Base-by-base conservation (phyloP, 2,329 filamentous ascomycete genomes). In the Dothideomycetes sp. region DNA sequence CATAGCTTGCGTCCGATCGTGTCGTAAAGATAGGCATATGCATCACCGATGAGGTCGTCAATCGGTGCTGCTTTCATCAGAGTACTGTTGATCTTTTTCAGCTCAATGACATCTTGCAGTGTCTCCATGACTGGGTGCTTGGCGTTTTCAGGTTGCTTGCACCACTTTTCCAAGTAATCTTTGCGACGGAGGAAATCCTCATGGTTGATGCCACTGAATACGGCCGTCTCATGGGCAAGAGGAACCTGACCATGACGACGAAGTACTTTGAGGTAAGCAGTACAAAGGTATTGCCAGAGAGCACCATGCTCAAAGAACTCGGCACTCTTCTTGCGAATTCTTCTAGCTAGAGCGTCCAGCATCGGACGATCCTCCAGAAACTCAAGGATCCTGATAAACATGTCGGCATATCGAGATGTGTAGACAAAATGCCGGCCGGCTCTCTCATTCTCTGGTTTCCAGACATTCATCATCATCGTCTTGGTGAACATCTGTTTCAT, bases 381-480 rank as follows among this genome's bases (percentile, higher is more conserved):
- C 29, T 82, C 75, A 5, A 94, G 68, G 6, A 94, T 68, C 41
- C 74, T 71, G 10, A 85, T 77, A 60, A 93, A 85, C 55, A 91
- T 91, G 13, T 79, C 78, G 1, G 86, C 82, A 54, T 95, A 95
- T 47, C 83, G 80, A 34, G 84, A 79, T 0, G 86, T 94, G 58
- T 91, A 95, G 25, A 94, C 86, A 54, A 94, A 91, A 58, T 95
- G 88, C 13, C 88, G 76, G 0, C 88, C 88, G 0, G 86, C 70
- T 16, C 80, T 70, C 58, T 95, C 88, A 33, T 84, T 79, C 49
- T 94, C 88, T 25, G 88, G 91, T 51, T 88, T 89, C 88, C 88
- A 95, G 4, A 95, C 86, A 55, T 93, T 89, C 59, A 94, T 80
- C 1, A 84, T 81, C 81, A 94, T 94, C 0, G 86, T 94, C 64